A percentile compares a stretch with the other conserved stretches of the same genome.
phyloP scores from a whole-genome alignment of 192 early-diverging fungal species.

The Backusella mclennaniae region DNA sequence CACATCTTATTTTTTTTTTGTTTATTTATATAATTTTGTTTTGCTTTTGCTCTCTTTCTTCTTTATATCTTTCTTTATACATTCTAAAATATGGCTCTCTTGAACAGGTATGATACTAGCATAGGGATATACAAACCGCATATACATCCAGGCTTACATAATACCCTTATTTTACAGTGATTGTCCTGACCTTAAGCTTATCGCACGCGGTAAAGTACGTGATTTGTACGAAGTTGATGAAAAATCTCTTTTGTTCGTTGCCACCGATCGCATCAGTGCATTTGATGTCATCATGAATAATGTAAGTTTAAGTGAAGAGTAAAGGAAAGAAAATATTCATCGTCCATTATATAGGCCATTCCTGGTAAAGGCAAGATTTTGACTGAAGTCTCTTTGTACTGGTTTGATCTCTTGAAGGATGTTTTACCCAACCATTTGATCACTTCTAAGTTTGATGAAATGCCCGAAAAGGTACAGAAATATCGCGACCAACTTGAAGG shows the following conservation, averaged over 20 bases:
- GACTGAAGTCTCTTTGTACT: conserved; percentile 93
- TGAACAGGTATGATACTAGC: conserved; percentile 1
- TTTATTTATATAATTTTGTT: neutral
- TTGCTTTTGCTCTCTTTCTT: neutral
- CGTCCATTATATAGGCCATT: conserved; percentile 64
- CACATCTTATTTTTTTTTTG: neutral
- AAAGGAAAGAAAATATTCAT: neutral
- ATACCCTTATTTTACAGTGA: conserved; percentile 39
- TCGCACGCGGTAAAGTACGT: conserved; percentile 94
- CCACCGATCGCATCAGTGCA: conserved; percentile 96
- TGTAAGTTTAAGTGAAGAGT: conserved; percentile 48
- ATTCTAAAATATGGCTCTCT: neutral
- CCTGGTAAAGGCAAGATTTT: conserved; percentile 97
- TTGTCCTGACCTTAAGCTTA: conserved; percentile 91
- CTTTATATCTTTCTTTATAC: neutral
- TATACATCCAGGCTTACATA: neutral
- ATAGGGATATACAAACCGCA: neutral
- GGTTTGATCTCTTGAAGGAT: conserved; percentile 89
- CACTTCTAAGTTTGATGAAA: conserved; percentile 88
- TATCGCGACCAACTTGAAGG: conserved; percentile 88
- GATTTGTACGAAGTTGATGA: conserved; percentile 96
- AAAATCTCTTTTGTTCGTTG: conserved; percentile 88
- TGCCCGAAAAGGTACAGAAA: conserved; percentile 85
- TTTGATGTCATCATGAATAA: conserved; percentile 99
- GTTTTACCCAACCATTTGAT: conserved; percentile 97